Evolutionary conservation across 78 protist genomes (phyloP), one percentile per base, ranked within the genome.

Genomic region (Dictyostelium firmibasis): DNA sequence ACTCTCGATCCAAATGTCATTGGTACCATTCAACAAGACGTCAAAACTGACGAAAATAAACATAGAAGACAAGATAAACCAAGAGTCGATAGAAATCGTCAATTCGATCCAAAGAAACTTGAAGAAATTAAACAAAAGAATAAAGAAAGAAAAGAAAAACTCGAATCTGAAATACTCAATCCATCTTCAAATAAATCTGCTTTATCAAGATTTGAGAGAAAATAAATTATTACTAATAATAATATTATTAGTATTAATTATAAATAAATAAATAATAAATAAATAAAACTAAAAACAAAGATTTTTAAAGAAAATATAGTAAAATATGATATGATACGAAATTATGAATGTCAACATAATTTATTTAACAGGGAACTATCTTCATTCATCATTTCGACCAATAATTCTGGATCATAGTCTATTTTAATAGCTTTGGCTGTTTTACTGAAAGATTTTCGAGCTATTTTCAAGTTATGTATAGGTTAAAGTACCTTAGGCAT

Each of bases 11-110:
- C 84, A 43, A 64, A 79, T 69, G 18, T 70, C 53, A 62, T 95
- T 53, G 97, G 95, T 62, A 84, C 94, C 36, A 78, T 89, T 43
- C 74, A 93, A 77, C 13, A 27, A 7, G 72, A 43, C 29, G 85
- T 85, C 11, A 41, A 44, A 31, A 82, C 78, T 79, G 92, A 84
- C 4, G 96, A 81, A 74, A 50, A 93, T 20, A 86, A 82, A 62
- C 27, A 25, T 74, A 60, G 38, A 16, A 79, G 88, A 33, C 62
- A 85, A 33, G 36, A 83, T 43, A 38, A 69, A 27, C 50, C 3
- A 1, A 83, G 53, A 36, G 81, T 50, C 25, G 92, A 85, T 27
- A 33, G n/a, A 13, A 77, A 83, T 44, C 69, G 96, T 57, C 23
- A 67, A 11, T 23, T 2, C 2, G 96, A 84, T 72, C 88, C 23